Base-by-base conservation (phyloP, 2,329 filamentous ascomycete genomes). In the Calonectria ilicicola region DNA sequence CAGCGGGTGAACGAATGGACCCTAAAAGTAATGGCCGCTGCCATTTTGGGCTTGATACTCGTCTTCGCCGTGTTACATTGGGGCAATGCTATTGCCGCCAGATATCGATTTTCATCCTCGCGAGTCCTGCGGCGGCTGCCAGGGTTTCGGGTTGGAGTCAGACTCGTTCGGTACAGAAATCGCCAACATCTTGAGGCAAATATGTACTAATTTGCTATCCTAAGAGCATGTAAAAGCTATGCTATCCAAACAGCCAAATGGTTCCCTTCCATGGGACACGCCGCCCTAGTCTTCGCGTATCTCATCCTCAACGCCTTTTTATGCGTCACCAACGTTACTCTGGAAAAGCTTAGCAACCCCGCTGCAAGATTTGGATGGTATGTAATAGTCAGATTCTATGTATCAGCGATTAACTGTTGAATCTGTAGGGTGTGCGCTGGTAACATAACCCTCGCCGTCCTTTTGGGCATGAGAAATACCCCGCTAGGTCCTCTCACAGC, bases 391-490 rank as follows among this genome's bases (percentile, higher is more conserved):
- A 6, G 56, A 17, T 26, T 0, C 10, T 46, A 21, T 2, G 19
- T 42, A 6, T 21, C 3, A 1, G 12, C 7, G 8, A 51, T 78
- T 17, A 78, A 63, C 21, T 9, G 12, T 23, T 9, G 12, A 2
- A 19, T 12, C 2, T 0, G 7, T 32, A 89, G 88, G 88, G 82
- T 89, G 78, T 80, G 84, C 0, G 77, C 85, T 15, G 82, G 78
- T 38, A 89, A 89, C 67, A 80, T 79, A 68, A 69, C 69, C 1
- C 75, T 88, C 40, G 82, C 82, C 12, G 80, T 88, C 6, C 83
- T 86, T 23, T 84, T 88, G 3, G 87, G 88, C 29, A 80, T 90
- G 14, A 85, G 87, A 68, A 89, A 89, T 68, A 89, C 87, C 0
- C 87, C 87, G 0, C 76, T 89, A 7, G 84, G 83, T 86, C 23